Base-by-base conservation (phyloP, 2,329 filamentous ascomycete genomes). In the Fusarium chaquense region DNA sequence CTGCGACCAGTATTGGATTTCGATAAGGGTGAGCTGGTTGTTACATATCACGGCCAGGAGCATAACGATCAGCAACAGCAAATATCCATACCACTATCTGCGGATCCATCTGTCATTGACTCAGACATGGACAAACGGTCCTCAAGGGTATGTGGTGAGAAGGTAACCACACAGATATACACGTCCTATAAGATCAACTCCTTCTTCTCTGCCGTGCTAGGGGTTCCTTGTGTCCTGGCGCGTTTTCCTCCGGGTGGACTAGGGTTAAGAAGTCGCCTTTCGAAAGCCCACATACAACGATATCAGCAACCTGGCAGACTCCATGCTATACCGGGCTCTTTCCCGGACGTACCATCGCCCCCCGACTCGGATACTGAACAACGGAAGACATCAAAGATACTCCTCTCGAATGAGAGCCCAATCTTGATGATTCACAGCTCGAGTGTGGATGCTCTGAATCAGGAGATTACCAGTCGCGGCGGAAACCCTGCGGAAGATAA, bases 351-450 rank as follows among this genome's bases (percentile, higher is more conserved):
- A 2, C 85, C 85, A 20, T 87, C 85, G 22, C 86, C 85, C 11
- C 84, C 85, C 3, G 87, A 89, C 51, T 90, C 88, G 0, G 87
- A 88, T 63, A 82, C 81, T 28, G 83, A 89, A 44, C 73, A 75
- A 24, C 65, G 62, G 18, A 74, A 70, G 46, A 76, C 30, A 58
- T 78, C 56, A 78, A 85, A 89, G 5, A 94, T 98, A 35, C 82
- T 96, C 0, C 83, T 99, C 5, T 92, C 94, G 26, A 99, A 99
- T 77, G 96, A 98, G 79, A 97, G 93, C 55, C 95, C 96, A 0
- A 97, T 99, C 45, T 86, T 99, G 1, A 87, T 93, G 47, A 90
- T 98, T 58, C 93, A 93, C 22, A 86, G 89, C 56, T 89, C 92
- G 12, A 98, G 94, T 71, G 86, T 98, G 49, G 89, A 93, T 47